phyloP scores from a whole-genome alignment of 352 stramenopile species.

The Phytophthora pluvialis region DNA sequence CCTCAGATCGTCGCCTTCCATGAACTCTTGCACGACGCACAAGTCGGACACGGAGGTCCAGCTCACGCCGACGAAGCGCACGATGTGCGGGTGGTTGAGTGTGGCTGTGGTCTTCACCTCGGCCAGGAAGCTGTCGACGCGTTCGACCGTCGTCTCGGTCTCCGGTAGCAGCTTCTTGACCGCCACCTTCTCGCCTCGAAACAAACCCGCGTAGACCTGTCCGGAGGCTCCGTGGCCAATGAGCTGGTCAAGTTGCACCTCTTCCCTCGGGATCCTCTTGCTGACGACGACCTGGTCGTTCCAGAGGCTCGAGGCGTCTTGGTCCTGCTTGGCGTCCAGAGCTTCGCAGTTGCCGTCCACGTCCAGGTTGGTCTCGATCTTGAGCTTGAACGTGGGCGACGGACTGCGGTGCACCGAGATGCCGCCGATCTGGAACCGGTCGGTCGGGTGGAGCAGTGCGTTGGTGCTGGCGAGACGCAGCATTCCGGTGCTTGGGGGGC shows the following conservation, averaged over 20 bases:
- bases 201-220: slow-evolving; percentile 44
- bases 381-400: slow-evolving; percentile 25
- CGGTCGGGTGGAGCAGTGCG: slow-evolving; percentile 5
- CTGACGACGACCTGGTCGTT: slow-evolving; percentile 15
- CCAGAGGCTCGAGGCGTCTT: slow-evolving; percentile 18
- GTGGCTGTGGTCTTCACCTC: slow-evolving; percentile 53
- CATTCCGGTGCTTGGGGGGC: slow-evolving; percentile 3
- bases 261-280: slow-evolving; percentile 40
- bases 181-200: slow-evolving; percentile 39
- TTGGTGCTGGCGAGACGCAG: slow-evolving; percentile 24
- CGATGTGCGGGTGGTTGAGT: slow-evolving; percentile 57
- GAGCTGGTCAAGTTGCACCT: slow-evolving; percentile 34
- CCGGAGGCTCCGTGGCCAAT: slow-evolving; percentile 42
- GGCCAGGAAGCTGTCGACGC: slow-evolving; percentile 43
- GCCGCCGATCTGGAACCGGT: slow-evolving; percentile 30
- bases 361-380: slow-evolving; percentile 33
- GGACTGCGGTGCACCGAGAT: slow-evolving; percentile 24
- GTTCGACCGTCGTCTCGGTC: slow-evolving; percentile 9
- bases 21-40: slow-evolving; percentile 51
- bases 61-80: slow-evolving; percentile 55
- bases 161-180: slow-evolving; percentile 46
- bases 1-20: slow-evolving; percentile 43
- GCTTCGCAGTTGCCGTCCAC: slow-evolving; percentile 7
- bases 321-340: slow-evolving; percentile 1
- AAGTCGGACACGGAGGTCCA: slow-evolving; percentile 45